Evolutionary conservation across 805 yeast genomes (phyloP), one percentile per base, ranked within the genome.

Genomic region (Yamadazyma olivae): DNA sequence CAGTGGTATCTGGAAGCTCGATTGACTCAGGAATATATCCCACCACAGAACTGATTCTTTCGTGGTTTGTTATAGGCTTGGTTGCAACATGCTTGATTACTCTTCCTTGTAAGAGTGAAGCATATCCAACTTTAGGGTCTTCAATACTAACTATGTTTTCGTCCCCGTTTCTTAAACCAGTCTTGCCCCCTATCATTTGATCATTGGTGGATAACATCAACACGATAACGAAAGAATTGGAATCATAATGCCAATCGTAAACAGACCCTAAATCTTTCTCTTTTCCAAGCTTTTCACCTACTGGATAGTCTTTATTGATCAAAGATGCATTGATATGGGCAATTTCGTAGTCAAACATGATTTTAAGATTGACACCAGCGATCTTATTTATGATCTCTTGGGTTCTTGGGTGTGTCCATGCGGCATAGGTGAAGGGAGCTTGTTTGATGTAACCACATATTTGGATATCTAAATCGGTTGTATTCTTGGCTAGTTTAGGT

Each of bases 1-100:
- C 70, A n/a, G 70, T 59, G 25, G 53, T 54, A 27, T 67, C 70
- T 17, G 62, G 65, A 27, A 49, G 35, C 36, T 54, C 48, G 24
- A 68, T 54, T 38, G 64, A 58, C 33, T 56, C 57, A 18, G 75
- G 71, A 49, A 70, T 60, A 46, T 59, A 67, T 4, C 69, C 60
- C 14, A 65, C 64, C 27, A 70, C 71, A 3, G 65, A 50, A 2
- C 73, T 64, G 43, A 70, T 66, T 53, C 74, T 61, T 43, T 70
- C 74, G 20, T 51, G 54, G 32, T 58, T 57, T 14, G 58, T 46
- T 3, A 44, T 35, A 8, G 57, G 57, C 31, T 48, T 48, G 7
- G 49, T 41, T 1, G 55, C 57, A 20, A 52, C 44, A 35, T 52
- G 57, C 33, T 39, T 49, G 14, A 52, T 42, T 4, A 50, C 55